These are phyloP conservation scores for Salix udensis DNA, from an alignment of 345 rosid genomes.

Conservation along the genomic window DNA sequence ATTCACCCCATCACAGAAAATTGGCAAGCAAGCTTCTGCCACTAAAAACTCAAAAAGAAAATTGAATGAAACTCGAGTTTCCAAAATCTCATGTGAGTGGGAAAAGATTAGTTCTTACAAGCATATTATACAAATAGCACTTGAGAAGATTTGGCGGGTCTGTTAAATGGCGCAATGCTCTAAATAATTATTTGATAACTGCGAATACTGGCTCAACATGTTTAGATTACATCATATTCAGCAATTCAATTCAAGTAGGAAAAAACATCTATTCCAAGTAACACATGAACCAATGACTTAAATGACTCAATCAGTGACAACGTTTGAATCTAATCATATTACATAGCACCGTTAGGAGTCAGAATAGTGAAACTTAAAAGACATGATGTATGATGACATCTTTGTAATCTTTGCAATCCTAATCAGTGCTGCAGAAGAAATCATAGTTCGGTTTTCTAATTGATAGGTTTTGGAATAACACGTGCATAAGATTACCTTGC, in stretches of 20 bases:
- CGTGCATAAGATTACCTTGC: too few species aligned
- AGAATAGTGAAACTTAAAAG: neutral
- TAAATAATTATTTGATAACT: neutral
- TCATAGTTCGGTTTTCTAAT: too few species aligned
- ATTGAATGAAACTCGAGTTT: neutral
- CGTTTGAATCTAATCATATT: neutral
- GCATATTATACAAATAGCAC: neutral
- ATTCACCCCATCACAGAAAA: neutral
- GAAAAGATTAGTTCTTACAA: neutral
- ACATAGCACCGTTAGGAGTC: neutral
- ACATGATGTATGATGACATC: neutral
- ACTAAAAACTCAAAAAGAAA: neutral
- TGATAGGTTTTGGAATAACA: too few species aligned
- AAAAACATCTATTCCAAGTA: neutral
- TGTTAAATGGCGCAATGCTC: neutral
- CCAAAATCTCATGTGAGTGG: neutral
- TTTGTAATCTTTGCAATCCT: neutral
- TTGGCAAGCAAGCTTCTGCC: neutral
- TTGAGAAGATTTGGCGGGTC: neutral
- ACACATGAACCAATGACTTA: neutral
- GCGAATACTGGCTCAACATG: neutral
- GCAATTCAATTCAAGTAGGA: neutral
- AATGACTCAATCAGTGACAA: neutral
- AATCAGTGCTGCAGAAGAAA: neutral
- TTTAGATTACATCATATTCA: neutral